Evolutionary conservation across 768 basidiomycete genomes (phyloP).

Genomic region (Phlebiopsis gigantea): DNA sequence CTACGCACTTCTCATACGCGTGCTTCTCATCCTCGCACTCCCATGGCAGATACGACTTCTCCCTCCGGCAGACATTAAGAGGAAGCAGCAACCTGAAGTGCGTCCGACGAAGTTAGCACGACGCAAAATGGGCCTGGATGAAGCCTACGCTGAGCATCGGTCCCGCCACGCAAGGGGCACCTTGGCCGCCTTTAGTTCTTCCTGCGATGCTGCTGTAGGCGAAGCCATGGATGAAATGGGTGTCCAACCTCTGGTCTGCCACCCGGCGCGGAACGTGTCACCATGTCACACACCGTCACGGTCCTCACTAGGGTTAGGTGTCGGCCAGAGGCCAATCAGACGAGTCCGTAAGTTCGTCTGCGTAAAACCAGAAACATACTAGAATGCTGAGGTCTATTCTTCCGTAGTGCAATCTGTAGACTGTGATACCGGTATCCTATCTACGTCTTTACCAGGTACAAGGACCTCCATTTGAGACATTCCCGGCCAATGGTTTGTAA

Average conservation of each 20-base stretch:
- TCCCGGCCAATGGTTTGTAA: too few relatives aligned
- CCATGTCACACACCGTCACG: conserved; percentile 2
- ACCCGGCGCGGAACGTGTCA: conserved; percentile 7
- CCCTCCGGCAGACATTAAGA: conserved; percentile 79
- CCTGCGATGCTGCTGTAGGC: conserved; percentile 75
- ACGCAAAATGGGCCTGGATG: background rate
- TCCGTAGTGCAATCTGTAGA: too few relatives aligned
- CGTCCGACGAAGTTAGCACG: background rate
- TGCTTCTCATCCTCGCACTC: conserved; percentile 88
- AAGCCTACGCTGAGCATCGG: conserved; percentile 82
- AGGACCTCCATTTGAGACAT: too few relatives aligned
- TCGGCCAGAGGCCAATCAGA: too few relatives aligned
- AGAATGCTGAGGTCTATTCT: too few relatives aligned
- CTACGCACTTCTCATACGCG: conserved; percentile 74
- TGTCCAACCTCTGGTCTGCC: background rate
- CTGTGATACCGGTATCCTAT: too few relatives aligned
- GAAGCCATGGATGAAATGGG: conserved; percentile 49
- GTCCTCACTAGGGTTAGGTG: too few relatives aligned
- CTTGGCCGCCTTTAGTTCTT: conserved; percentile 67
- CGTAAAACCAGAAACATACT: too few relatives aligned
- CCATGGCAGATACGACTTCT: conserved; percentile 82
- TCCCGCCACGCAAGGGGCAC: conserved; percentile 87
- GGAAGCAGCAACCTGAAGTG: conserved; percentile 71
- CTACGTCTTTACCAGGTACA: too few relatives aligned
- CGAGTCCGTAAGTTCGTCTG: too few relatives aligned